Percentiles rank a stretch among this genome's conserved stretches.
phyloP scores from a whole-genome alignment of 1,139 yeast species.

The Pichia sp. region DNA sequence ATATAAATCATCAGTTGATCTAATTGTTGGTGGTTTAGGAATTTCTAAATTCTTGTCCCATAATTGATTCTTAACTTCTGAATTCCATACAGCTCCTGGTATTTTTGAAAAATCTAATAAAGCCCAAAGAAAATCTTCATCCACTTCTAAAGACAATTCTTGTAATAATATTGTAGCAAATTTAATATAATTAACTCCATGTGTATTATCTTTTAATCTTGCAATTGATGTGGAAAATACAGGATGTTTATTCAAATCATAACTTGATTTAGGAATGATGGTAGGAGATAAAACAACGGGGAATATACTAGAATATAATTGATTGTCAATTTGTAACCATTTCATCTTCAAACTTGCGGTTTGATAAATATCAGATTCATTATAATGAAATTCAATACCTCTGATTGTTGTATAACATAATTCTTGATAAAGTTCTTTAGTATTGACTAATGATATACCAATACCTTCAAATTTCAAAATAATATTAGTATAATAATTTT shows the following conservation, averaged over 20 bases:
- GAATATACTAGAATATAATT: slow-evolving; percentile 77
- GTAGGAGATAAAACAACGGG: slow-evolving; percentile 92
- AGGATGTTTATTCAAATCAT: slow-evolving; percentile 85
- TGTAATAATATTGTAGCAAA: slow-evolving; percentile 86
- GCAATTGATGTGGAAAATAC: slow-evolving; percentile 81
- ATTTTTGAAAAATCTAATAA: slow-evolving; percentile 68
- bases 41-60: slow-evolving; percentile 59
- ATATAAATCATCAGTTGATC: slow-evolving; percentile 64
- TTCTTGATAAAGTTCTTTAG: slow-evolving; percentile 52
- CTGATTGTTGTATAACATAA: slow-evolving; percentile 72
- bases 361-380: slow-evolving; percentile 80
- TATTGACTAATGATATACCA: slow-evolving; percentile 78
- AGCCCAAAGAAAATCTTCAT: slow-evolving; percentile 87
- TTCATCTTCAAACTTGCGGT: slow-evolving; percentile 74
- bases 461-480: slow-evolving; percentile 74
- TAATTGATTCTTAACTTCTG: slow-evolving; percentile 41
- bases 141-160: slow-evolving; percentile 86
- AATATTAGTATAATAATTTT: slow-evolving; percentile 56
- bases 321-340: slow-evolving; percentile 95
- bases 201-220: slow-evolving; percentile 77
- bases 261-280: slow-evolving; percentile 76
- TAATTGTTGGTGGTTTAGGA: slow-evolving; percentile 64
- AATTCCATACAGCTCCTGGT: slow-evolving; percentile 68
- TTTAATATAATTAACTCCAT: slow-evolving; percentile 84
- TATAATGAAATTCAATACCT: slow-evolving; percentile 75